Conservation (phyloP, 75 land plant species). For the Ceratopteris richardii region DNA sequence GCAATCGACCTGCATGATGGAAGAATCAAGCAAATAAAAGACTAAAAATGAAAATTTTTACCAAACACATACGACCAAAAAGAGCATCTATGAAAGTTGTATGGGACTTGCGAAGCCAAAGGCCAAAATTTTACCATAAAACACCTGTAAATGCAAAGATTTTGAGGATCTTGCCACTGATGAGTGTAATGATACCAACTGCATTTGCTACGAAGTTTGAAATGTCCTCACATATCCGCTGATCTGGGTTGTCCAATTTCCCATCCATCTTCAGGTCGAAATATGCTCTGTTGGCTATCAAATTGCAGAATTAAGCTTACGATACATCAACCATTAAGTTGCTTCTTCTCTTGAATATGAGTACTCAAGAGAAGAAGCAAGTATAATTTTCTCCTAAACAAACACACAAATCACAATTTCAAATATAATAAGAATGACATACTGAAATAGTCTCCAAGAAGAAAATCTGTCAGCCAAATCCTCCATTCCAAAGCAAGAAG, state of each 20-base stretch:
- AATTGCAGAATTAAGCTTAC: not conserved
- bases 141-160: constrained; percentile 42
- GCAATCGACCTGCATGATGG: constrained; percentile 32
- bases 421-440: constrained; percentile 6
- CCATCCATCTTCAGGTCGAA: constrained; percentile 47
- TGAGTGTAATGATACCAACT: constrained; percentile 36
- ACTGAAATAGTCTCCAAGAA: constrained; percentile 39
- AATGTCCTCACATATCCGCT: constrained; percentile 49
- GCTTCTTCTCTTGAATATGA: no score
- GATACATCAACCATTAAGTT: no score
- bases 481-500: constrained; percentile 42
- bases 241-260: constrained; percentile 50
- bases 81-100: no score
- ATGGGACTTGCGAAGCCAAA: no score
- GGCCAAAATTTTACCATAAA: constrained; percentile 26
- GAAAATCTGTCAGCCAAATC: constrained; percentile 34
- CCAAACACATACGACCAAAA: not conserved
- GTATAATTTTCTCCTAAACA: no score
- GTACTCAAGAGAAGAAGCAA: no score
- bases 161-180: constrained; percentile 30
- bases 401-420: no score
- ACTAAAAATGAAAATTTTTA: not conserved
- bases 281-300: constrained; percentile 41
- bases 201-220: constrained; percentile 37
- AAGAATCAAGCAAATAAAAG: not conserved